A percentile compares a stretch with the other conserved stretches of the same genome.
Evolutionary conservation across 108 stramenopile genomes (phyloP).

Genomic region (Fragilaria crotonensis): DNA sequence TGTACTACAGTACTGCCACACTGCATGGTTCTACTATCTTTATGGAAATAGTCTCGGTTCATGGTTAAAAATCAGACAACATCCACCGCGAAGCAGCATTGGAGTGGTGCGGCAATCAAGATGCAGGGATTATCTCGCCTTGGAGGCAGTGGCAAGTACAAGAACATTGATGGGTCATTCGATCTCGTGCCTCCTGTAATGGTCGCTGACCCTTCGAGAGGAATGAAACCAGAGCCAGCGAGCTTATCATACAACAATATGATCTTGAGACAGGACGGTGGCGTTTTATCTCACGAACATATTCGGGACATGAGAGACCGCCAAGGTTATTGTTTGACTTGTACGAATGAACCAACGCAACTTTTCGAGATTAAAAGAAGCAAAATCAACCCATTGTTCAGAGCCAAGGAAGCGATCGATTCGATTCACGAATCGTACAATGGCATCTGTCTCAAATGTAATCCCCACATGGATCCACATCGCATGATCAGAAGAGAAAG

Average conservation of each 20-base stretch:
- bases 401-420: conserved; percentile 11
- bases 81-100: no score
- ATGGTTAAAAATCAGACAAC: no score
- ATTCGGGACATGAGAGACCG: conserved; percentile 13
- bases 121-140: background rate
- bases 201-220: background rate
- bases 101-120: no score
- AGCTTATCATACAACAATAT: conserved; percentile 28
- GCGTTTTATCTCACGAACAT: conserved; percentile 12
- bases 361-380: conserved; percentile 17
- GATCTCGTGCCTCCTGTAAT: background rate
- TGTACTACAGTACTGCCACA: no score
- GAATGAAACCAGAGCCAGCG: background rate
- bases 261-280: conserved; percentile 8
- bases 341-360: conserved; percentile 17
- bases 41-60: no score
- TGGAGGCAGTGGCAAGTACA: background rate
- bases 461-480: conserved; percentile 5
- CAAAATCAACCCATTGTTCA: conserved; percentile 29
- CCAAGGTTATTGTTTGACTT: conserved; percentile 25
- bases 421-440: conserved; percentile 14
- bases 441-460: conserved; percentile 27
- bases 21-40: no score
- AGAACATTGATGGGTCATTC: background rate
- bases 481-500: background rate